Percentiles rank a stretch among this genome's conserved stretches.
These are phyloP conservation scores for Tillandsia leiboldiana DNA, from an alignment of 176 grass and related monocot species.

Conservation along the genomic window DNA sequence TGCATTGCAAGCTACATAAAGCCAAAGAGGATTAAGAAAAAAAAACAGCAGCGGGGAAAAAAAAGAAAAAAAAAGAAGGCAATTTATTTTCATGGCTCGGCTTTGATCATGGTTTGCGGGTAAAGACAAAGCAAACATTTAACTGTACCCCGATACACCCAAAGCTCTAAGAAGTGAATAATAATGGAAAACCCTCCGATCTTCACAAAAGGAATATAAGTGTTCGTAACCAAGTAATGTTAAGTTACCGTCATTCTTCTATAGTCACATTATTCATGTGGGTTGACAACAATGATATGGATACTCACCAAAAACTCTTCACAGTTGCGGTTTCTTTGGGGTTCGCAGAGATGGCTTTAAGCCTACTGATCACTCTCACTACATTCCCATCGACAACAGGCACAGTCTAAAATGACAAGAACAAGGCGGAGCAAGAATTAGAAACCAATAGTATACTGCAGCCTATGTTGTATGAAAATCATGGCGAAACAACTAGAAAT, in stretches of 20 bases:
- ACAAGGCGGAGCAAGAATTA: not conserved
- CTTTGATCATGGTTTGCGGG: too few relatives aligned
- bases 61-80: too few relatives aligned
- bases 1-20: too few relatives aligned
- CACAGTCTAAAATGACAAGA: conserved; percentile 37
- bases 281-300: too few relatives aligned
- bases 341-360: conserved; percentile 70
- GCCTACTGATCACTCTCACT: conserved; percentile 66
- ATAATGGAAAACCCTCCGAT: not conserved
- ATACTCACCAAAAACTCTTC: conserved; percentile 63
- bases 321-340: conserved; percentile 75
- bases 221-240: not conserved
- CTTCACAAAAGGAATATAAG: too few relatives aligned
- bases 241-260: not conserved
- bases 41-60: too few relatives aligned
- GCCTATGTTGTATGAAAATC: not conserved
- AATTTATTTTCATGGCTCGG: too few relatives aligned
- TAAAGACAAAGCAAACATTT: too few relatives aligned
- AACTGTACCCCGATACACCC: too few relatives aligned
- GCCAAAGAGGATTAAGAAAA: too few relatives aligned
- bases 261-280: not conserved
- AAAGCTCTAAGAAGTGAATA: too few relatives aligned
- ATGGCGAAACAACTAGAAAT: not conserved
- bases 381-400: conserved; percentile 95
- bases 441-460: not conserved